Conservation (phyloP, 192 early-diverging fungal genomes). For the Mortierella hygrophila region DNA sequence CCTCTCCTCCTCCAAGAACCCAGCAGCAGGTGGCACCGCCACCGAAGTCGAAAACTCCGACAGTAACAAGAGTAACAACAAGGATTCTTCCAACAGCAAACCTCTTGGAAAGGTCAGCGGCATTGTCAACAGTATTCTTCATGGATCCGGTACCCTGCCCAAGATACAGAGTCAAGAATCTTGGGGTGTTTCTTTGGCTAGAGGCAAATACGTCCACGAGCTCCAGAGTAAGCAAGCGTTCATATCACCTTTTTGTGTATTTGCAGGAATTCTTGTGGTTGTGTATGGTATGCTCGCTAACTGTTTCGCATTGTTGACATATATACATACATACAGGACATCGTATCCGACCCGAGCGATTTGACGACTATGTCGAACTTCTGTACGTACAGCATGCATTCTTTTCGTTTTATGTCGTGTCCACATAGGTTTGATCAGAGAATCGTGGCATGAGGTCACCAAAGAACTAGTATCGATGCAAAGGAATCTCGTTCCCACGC, state of each 20-base stretch:
- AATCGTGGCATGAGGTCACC: background rate
- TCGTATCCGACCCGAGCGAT: conserved; percentile 85
- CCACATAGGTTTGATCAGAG: background rate
- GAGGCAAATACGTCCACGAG: conserved; percentile 90
- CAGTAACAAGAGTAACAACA: background rate
- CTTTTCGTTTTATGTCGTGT: conserved; percentile 8
- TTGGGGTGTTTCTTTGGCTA: conserved; percentile 46
- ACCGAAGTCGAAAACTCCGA: background rate
- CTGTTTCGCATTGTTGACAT: conserved; percentile 3
- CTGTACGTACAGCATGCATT: conserved; percentile 60
- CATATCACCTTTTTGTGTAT: background rate
- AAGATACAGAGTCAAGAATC: conserved; percentile 53
- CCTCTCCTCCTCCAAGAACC: conserved; percentile 4
- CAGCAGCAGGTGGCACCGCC: background rate
- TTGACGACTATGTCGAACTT: conserved; percentile 86
- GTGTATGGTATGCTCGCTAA: background rate
- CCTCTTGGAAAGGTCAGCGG: conserved; percentile 54
- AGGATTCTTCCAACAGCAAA: conserved; percentile 18
- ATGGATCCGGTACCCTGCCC: conserved; percentile 43
- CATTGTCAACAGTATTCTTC: conserved; percentile 54
- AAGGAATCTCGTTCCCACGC: background rate
- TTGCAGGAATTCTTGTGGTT: background rate
- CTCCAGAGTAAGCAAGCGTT: conserved; percentile 70
- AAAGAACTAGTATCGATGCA: background rate
- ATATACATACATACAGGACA: conserved; percentile 68